phyloP scores from a whole-genome alignment of 2,329 filamentous ascomycete genomes.

The Pseudopithomyces chartarum region DNA sequence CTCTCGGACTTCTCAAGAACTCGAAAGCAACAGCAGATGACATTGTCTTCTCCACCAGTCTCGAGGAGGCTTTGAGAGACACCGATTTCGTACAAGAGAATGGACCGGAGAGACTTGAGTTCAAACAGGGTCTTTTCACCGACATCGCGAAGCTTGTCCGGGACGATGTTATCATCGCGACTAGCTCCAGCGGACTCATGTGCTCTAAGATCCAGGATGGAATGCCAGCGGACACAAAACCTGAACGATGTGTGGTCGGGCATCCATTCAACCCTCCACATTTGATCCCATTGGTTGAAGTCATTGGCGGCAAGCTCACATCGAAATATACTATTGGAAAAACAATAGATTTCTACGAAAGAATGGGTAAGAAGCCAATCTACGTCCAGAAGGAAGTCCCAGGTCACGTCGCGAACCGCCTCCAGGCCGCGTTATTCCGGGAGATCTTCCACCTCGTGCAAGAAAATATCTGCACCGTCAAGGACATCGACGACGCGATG shows the following conservation, averaged over 20 bases:
- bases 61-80: constrained; percentile 20
- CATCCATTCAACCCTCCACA: constrained; percentile 58
- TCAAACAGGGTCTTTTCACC: constrained; percentile 47
- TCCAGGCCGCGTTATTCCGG: constrained; percentile 40
- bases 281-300: constrained; percentile 54
- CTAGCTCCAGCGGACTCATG: constrained; percentile 47
- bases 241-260: constrained; percentile 48
- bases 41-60: constrained; percentile 21
- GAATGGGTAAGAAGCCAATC: constrained; percentile 49
- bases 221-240: constrained; percentile 23
- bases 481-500: constrained; percentile 24
- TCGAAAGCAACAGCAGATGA: constrained; percentile 8
- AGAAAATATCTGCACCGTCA: constrained; percentile 17
- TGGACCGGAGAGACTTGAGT: constrained; percentile 47
- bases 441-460: constrained; percentile 20
- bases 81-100: constrained; percentile 49
- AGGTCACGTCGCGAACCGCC: constrained; percentile 53
- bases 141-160: constrained; percentile 39
- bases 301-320: constrained; percentile 47
- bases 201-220: constrained; percentile 35
- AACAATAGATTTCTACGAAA: constrained; percentile 47
- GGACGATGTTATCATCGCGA: constrained; percentile 46
- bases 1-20: constrained; percentile 13
- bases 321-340: constrained; percentile 20
- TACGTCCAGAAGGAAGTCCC: constrained; percentile 49